These are phyloP conservation scores for Penicillium sp. DNA, from an alignment of 2,329 filamentous ascomycete species.

Conservation along the genomic window DNA sequence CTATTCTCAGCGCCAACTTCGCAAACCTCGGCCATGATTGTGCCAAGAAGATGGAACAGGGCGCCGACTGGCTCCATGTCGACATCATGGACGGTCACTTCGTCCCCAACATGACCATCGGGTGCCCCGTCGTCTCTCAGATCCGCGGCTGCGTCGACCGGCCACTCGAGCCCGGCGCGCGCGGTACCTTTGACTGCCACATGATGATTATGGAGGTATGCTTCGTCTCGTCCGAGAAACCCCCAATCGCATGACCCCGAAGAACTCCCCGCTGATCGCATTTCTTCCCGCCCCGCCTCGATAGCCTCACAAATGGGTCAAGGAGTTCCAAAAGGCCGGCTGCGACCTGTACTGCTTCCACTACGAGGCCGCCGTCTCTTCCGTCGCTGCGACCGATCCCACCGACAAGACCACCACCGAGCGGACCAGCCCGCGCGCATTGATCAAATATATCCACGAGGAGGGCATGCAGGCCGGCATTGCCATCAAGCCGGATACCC, in stretches of 20 bases:
- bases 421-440: constrained; percentile 78
- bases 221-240: not conserved
- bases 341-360: constrained; percentile 99
- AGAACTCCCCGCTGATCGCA: not conserved
- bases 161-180: constrained; percentile 69
- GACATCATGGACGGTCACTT: constrained; percentile 99
- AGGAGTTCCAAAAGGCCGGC: constrained; percentile 88
- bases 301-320: constrained; percentile 97
- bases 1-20: constrained; percentile 98
- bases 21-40: constrained; percentile 84
- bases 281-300: not conserved
- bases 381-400: constrained; percentile 79
- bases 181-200: constrained; percentile 97
- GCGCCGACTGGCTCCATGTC: constrained; percentile 91
- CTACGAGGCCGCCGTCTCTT: constrained; percentile 88
- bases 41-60: constrained; percentile 78
- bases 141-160: constrained; percentile 82
- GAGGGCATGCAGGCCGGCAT: constrained; percentile 88
- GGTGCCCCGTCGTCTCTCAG: constrained; percentile 90
- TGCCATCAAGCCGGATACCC: constrained; percentile 90
- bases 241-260: not conserved
- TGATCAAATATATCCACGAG: constrained; percentile 89
- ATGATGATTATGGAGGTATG: constrained; percentile 99
- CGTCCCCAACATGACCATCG: constrained; percentile 97
- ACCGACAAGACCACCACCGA: constrained; percentile 64